Base-by-base conservation (phyloP, 2,329 filamentous ascomycete genomes). In the Aspergillus ochraceus region DNA sequence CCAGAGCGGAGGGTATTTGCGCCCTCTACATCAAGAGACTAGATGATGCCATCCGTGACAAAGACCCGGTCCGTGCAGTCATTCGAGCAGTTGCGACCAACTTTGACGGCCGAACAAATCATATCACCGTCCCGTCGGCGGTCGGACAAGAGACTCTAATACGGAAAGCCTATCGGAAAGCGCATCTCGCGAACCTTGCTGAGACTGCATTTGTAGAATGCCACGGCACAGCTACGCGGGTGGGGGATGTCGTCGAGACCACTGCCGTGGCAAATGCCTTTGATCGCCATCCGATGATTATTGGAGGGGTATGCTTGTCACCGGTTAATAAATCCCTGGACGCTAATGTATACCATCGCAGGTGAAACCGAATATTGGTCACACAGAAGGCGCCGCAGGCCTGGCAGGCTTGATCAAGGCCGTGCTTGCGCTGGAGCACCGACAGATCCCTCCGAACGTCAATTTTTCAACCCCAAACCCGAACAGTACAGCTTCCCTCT, bases 11-110 rank as follows among this genome's bases (percentile, higher is more conserved):
- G 55, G 82, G 74, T 4, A 71, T 77, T 17, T 81, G 73, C 0
- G 70, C 76, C 17, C 66, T 85, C 2, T 72, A 81, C 9, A 62
- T 85, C 19, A 84, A 84, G 65, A 66, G 68, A 4, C 64, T 84
- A 0, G 68, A 72, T 1, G 71, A 79, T 51, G 84, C 84, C 2
- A 52, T 81, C 10, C 72, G 72, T 6, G 80, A 84, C 26, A 77
- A 77, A 17, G 60, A 69, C 20, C 49, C 59, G 10, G 19, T 63
- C 12, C 60, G 58, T 2, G 60, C 45, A 1, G 36, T 60, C 1
- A 60, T 63, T 26, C 45, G 60, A 10, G 55, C 55, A 24, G 59
- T 51, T 3, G 29, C 58, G 9, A 50, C 53, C 14, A 62, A 62
- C 29, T 52, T 36, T 4, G 62, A 64, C 53, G 68, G 67, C 1